Conservation (phyloP, 805 yeast genomes). For the Candida orba region DNA sequence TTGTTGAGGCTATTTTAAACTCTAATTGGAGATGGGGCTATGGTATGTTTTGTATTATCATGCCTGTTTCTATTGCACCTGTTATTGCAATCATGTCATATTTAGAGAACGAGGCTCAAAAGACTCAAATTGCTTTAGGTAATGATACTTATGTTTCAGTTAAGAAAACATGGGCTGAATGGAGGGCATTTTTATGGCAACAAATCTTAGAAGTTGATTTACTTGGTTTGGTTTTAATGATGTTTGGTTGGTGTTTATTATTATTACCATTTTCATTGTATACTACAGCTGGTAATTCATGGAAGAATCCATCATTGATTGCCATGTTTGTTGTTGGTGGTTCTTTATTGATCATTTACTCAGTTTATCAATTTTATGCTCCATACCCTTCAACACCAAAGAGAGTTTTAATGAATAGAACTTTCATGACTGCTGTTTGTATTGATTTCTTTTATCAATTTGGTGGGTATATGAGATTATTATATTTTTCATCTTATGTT, state of each 20-base stretch:
- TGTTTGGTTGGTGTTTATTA: slow-evolving; percentile 30
- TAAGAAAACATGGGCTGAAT: not conserved
- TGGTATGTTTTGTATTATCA: slow-evolving; percentile 38
- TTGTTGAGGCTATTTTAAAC: slow-evolving; percentile 23
- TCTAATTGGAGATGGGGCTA: slow-evolving; percentile 44
- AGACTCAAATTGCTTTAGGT: slow-evolving; percentile 14
- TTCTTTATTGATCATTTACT: slow-evolving; percentile 26
- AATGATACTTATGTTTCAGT: slow-evolving; percentile 7
- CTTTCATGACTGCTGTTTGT: slow-evolving; percentile 25
- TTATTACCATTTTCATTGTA: slow-evolving; percentile 31
- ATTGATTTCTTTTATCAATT: slow-evolving; percentile 25
- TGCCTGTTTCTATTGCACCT: slow-evolving; percentile 32
- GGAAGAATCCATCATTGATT: slow-evolving; percentile 32
- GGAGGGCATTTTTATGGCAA: not conserved
- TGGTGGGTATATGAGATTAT: slow-evolving; percentile 20
- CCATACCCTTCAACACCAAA: slow-evolving; percentile 30
- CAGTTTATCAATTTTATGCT: slow-evolving; percentile 29
- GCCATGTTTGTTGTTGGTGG: slow-evolving; percentile 36
- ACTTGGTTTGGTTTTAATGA: slow-evolving; percentile 29
- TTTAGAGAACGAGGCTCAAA: slow-evolving; percentile 14
- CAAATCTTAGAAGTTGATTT: slow-evolving; percentile 22
- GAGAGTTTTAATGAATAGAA: slow-evolving; percentile 28
- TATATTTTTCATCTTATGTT: slow-evolving; percentile 29
- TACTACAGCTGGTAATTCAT: slow-evolving; percentile 25
- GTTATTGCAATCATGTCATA: slow-evolving; percentile 24